Base-by-base conservation (phyloP, 441 rosid species). In the Erodium texanum region DNA sequence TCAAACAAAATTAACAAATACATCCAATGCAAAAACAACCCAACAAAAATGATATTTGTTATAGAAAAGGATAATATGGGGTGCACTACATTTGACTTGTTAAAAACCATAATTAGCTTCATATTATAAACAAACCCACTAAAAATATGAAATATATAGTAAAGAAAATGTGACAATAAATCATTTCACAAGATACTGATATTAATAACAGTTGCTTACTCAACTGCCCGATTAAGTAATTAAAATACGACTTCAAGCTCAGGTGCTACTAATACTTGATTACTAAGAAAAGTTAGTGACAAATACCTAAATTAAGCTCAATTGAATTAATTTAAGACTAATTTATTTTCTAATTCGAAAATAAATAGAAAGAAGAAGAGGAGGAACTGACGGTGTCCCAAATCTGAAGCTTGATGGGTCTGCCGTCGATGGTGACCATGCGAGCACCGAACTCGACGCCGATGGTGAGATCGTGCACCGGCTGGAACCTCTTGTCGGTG, bases 361-460 rank as follows among this genome's bases (percentile, higher is more conserved):
- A 32, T 32, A 32, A 32, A 32, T 27, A 32, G 5, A 1, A 32
- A 3, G 15, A 9, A 10, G 45, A 20, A 61, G 52, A 1, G 62
- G 11, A 29, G 9, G 20, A 16, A 0, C 76, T 48, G 72, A 87
- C 88, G 7, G 93, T 85, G 70, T 87, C 93, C 93, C 88, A 85
- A 76, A 87, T 85, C 74, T 87, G 93, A 0, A 87, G 84, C 76
- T 87, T 85, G 81, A 87, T 63, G 69, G 93, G 87, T 7, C 84
- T 76, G 43, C 83, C 83, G n/a, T 85, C 90, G 70, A 87, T 84
- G 78, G 86, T 84, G 78, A 87, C 87, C 90, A 85, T 85, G 23
- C 93, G 84, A 79, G 90, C 93, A 65, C 90, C 89, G 68, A 87
- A 87, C 74, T 85, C 93, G 5, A 87, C 93, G 52, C 90, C 93